phyloP scores from a whole-genome alignment of 495 filamentous ascomycete genomes.

The Cryomyces antarcticus region DNA sequence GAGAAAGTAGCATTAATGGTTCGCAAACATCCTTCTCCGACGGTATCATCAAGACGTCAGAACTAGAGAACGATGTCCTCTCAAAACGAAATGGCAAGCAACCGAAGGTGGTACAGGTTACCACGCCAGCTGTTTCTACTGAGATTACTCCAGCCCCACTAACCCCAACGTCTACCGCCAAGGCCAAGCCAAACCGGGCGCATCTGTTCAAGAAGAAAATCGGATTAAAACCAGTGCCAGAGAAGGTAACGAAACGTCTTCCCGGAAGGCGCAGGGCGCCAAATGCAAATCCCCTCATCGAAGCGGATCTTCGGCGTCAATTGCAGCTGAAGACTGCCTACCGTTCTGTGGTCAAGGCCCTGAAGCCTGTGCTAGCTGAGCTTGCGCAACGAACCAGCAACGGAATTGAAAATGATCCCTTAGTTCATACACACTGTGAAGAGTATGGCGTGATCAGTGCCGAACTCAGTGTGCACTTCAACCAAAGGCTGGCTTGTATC shows the following conservation, averaged over 20 bases:
- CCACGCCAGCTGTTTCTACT: not conserved
- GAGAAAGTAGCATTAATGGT: too few relatives aligned
- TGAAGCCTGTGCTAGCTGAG: constrained; percentile 18
- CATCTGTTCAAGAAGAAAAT: not conserved
- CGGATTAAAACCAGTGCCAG: constrained; percentile 1
- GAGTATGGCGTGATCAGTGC: constrained; percentile 10
- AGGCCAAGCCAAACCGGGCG: not conserved
- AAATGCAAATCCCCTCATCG: constrained; percentile 15
- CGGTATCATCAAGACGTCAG: too few relatives aligned
- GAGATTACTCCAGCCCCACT: not conserved
- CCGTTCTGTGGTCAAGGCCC: constrained; percentile 13
- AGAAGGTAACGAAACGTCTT: constrained; percentile 11
- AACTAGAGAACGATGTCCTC: too few relatives aligned
- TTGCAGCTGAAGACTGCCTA: constrained; percentile 17
- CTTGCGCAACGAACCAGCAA: constrained; percentile 13
- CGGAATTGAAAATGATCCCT: constrained; percentile 12
- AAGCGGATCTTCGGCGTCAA: constrained; percentile 19
- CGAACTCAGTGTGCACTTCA: constrained; percentile 7
- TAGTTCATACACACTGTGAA: constrained; percentile 9
- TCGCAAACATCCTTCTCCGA: too few relatives aligned
- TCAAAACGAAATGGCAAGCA: not conserved
- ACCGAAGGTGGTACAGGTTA: not conserved
- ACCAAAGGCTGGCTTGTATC: constrained; percentile 4
- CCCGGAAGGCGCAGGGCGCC: constrained; percentile 18
- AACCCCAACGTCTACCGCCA: not conserved